Conservation (phyloP, 768 basidiomycete genomes). For the Auricularia sp. region DNA sequence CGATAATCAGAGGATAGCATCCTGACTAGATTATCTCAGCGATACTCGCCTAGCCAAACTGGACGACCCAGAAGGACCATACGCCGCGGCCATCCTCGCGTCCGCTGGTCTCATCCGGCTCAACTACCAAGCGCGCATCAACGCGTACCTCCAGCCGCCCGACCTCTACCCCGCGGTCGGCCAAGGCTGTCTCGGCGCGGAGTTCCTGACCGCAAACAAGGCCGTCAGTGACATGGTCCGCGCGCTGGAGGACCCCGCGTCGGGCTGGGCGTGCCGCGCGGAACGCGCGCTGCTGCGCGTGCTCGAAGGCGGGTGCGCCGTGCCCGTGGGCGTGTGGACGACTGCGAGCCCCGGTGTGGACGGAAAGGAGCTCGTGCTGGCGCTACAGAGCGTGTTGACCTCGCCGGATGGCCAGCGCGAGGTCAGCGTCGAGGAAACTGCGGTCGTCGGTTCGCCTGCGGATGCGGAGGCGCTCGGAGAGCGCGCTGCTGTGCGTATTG, state of each 20-base stretch:
- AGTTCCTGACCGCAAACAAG: slow-evolving; percentile 62
- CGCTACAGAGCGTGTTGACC: background rate
- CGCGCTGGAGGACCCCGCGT: slow-evolving; percentile 50
- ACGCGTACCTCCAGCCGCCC: slow-evolving; percentile 63
- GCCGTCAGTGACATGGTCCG: slow-evolving; percentile 62
- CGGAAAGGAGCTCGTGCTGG: background rate
- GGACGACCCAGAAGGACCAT: slow-evolving; percentile 71
- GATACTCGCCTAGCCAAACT: slow-evolving; percentile 89
- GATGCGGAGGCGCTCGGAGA: background rate
- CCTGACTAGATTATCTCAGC: slow-evolving; percentile 28
- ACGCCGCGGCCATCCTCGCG: slow-evolving; percentile 84
- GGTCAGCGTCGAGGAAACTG: slow-evolving; percentile 1
- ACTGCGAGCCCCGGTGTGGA: slow-evolving; percentile 3
- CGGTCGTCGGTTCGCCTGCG: background rate
- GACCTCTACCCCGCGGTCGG: slow-evolving; percentile 82
- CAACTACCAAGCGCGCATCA: slow-evolving; percentile 64
- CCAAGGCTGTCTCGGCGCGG: slow-evolving; percentile 86
- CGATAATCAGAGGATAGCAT: slow-evolving; percentile 3
- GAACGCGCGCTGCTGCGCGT: slow-evolving; percentile 84
- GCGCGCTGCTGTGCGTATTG: background rate
- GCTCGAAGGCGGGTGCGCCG: slow-evolving; percentile 94
- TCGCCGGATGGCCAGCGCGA: background rate
- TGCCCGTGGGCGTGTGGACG: slow-evolving; percentile 80
- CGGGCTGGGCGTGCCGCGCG: slow-evolving; percentile 66
- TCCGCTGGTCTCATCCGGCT: slow-evolving; percentile 84